Evolutionary conservation across 2,329 filamentous ascomycete genomes (phyloP).

Genomic region (Fusarium armeniacum): DNA sequence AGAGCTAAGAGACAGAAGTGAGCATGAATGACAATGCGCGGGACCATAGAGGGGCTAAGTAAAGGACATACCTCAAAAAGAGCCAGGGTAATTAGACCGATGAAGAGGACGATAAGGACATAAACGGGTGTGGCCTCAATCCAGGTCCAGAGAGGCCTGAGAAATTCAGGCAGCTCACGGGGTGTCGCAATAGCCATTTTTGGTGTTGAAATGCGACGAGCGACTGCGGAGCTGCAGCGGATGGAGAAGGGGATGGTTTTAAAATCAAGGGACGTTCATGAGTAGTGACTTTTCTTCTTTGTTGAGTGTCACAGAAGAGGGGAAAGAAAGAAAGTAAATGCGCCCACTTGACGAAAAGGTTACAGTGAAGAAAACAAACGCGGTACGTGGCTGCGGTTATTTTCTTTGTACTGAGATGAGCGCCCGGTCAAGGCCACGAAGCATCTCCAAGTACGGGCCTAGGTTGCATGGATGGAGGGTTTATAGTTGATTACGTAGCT

Average conservation of each 20-base stretch:
- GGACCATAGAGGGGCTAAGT: slow-evolving; percentile 1
- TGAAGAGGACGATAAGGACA: slow-evolving; percentile 55
- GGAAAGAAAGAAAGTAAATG: not conserved
- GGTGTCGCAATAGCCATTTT: slow-evolving; percentile 40
- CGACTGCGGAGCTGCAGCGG: slow-evolving; percentile 27
- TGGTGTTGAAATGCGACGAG: slow-evolving; percentile 19
- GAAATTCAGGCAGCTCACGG: slow-evolving; percentile 53
- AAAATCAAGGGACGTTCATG: slow-evolving; percentile 22
- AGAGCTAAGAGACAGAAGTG: slow-evolving; percentile 60
- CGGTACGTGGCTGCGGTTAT: slow-evolving; percentile 23
- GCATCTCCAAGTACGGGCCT: slow-evolving; percentile 31
- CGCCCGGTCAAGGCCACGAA: slow-evolving; percentile 40
- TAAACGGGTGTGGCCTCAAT: slow-evolving; percentile 57
- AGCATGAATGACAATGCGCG: slow-evolving; percentile 25
- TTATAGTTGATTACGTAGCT: slow-evolving; percentile 39
- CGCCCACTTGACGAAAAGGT: slow-evolving; percentile 16
- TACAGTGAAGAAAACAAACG: slow-evolving; percentile 5
- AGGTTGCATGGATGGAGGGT: slow-evolving; percentile 13
- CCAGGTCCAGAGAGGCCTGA: slow-evolving; percentile 55
- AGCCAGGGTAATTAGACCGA: slow-evolving; percentile 53
- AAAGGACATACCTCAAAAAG: slow-evolving; percentile 57
- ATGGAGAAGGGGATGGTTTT: not conserved
- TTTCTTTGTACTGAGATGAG: slow-evolving; percentile 7
- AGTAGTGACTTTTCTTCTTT: not conserved
- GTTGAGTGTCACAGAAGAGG: not conserved